phyloP scores from a whole-genome alignment of 108 stramenopile genomes.

The Cyclostephanos tholiformis region DNA sequence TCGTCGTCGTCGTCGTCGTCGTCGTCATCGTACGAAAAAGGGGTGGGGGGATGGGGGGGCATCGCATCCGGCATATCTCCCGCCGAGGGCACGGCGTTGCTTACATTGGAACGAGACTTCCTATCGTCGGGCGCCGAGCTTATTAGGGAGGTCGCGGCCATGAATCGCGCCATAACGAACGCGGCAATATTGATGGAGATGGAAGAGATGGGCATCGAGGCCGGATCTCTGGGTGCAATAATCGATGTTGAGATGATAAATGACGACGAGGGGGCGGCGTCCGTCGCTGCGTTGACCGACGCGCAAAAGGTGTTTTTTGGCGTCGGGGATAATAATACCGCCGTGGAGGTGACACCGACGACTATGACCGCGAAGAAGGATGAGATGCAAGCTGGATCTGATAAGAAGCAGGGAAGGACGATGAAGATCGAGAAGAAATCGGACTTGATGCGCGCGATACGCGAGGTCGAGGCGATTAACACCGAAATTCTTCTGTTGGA shows the following conservation, averaged over 20 bases:
- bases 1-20: neutral
- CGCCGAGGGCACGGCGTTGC: conserved; percentile 53
- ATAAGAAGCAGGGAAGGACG: conserved; percentile 15
- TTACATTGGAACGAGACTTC: conserved; percentile 67
- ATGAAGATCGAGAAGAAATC: conserved; percentile 39
- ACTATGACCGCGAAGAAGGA: conserved; percentile 21
- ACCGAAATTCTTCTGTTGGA: conserved; percentile 63
- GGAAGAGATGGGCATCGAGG: conserved; percentile 61
- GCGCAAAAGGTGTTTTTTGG: neutral
- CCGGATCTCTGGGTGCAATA: conserved; percentile 34
- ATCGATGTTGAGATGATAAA: conserved; percentile 29
- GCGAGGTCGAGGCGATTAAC: conserved; percentile 51
- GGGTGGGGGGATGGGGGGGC: neutral
- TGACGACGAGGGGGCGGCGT: neutral
- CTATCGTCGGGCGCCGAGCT: conserved; percentile 54
- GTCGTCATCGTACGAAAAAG: neutral
- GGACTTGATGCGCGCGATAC: conserved; percentile 41
- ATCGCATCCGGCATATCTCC: conserved; percentile 15
- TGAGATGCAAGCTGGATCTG: conserved; percentile 12
- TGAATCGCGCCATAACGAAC: conserved; percentile 60
- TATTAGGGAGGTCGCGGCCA: conserved; percentile 32
- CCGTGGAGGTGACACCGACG: conserved; percentile 22
- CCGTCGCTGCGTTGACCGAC: neutral
- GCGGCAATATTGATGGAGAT: conserved; percentile 65
- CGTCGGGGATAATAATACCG: conserved; percentile 2